Conservation (phyloP, 768 basidiomycete genomes). For the Antrodiella citrinella region DNA sequence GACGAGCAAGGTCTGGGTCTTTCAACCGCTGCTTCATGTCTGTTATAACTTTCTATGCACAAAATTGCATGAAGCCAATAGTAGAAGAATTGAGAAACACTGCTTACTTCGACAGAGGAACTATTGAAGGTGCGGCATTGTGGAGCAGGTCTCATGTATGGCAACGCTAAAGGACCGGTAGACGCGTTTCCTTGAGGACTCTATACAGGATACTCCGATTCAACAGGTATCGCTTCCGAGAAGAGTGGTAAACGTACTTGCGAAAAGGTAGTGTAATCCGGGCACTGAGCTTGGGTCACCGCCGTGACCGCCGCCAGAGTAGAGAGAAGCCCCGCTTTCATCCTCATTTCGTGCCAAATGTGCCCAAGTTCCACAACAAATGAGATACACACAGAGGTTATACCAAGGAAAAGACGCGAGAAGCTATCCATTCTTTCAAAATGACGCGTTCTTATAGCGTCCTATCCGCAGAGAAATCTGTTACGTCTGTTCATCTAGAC, state of each 20-base stretch:
- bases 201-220: constrained; percentile 33
- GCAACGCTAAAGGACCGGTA: constrained; percentile 50
- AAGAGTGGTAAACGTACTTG: too few relatives aligned
- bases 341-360: not conserved
- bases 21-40: constrained; percentile 68
- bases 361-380: not conserved
- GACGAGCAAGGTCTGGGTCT: constrained; percentile 67
- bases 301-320: constrained; percentile 16
- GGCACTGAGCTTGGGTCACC: constrained; percentile 34
- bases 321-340: not conserved
- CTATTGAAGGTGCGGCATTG: constrained; percentile 73
- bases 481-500: not conserved
- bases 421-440: not conserved
- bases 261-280: constrained; percentile 55
- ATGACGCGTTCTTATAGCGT: not conserved
- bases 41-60: constrained; percentile 52
- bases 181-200: constrained; percentile 54
- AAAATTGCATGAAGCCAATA: not conserved
- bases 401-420: not conserved
- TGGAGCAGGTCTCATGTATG: constrained; percentile 64
- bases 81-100: too few relatives aligned
- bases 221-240: too few relatives aligned
- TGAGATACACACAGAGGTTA: not conserved
- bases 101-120: constrained; percentile 57
- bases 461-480: too few relatives aligned